Conservation (phyloP, 148 eudicot species). For the Persicaria maculosa region DNA sequence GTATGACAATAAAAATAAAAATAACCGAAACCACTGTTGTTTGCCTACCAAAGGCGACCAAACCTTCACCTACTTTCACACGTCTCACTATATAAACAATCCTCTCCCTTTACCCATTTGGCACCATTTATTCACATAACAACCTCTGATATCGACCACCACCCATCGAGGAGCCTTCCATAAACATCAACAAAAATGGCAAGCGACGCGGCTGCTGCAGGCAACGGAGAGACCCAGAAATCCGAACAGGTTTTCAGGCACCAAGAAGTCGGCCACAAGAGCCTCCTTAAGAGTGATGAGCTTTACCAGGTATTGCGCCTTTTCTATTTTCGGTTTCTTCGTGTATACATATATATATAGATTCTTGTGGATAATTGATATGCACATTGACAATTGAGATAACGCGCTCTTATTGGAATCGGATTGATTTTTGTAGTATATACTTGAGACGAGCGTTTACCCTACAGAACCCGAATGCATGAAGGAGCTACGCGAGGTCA, state of each 20-base stretch:
- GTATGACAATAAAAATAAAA: not conserved
- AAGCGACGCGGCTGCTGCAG: not conserved
- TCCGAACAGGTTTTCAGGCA: slow-evolving; percentile 25
- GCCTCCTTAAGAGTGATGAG: slow-evolving; percentile 81
- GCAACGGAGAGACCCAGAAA: slow-evolving; percentile 23
- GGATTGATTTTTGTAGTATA: slow-evolving; percentile 35
- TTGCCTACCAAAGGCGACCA: slow-evolving; percentile 9
- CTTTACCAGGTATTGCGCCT: slow-evolving; percentile 59
- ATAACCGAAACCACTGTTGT: not conserved
- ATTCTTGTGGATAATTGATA: not conserved
- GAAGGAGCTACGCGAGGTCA: slow-evolving; percentile 83
- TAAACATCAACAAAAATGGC: not conserved
- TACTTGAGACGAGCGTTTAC: slow-evolving; percentile 89
- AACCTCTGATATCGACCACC: too few species aligned
- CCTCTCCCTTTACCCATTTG: not conserved
- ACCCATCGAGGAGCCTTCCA: too few species aligned
- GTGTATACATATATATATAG: not conserved
- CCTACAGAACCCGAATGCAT: slow-evolving; percentile 81
- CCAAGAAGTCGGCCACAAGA: slow-evolving; percentile 82
- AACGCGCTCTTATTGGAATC: not conserved
- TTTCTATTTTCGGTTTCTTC: not conserved
- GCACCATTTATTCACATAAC: not conserved
- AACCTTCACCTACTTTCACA: slow-evolving; percentile 7
- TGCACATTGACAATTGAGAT: not conserved
- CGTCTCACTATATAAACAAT: not conserved